Conservation (phyloP, 2,329 filamentous ascomycete genomes). For the Parascedosporium putredinis region DNA sequence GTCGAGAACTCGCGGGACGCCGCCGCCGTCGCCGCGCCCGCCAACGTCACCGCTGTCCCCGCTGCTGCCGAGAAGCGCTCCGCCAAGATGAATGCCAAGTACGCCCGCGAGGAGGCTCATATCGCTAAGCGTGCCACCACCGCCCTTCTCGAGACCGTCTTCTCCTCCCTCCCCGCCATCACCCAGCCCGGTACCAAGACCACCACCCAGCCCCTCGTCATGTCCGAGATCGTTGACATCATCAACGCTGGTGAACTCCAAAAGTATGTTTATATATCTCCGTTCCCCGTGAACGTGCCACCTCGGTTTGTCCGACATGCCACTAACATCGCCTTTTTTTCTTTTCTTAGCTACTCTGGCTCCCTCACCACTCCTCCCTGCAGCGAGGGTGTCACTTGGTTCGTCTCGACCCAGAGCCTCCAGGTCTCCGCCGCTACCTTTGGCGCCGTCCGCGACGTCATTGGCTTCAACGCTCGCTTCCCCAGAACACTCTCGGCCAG, state of each 20-base stretch:
- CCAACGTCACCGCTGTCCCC: neutral
- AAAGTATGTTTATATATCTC: constrained; percentile 20
- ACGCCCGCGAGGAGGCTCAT: constrained; percentile 14
- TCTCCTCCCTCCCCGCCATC: constrained; percentile 30
- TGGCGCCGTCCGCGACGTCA: constrained; percentile 38
- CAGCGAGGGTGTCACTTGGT: constrained; percentile 43
- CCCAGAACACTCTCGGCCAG: constrained; percentile 37
- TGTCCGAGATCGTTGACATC: constrained; percentile 30
- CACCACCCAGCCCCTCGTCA: constrained; percentile 29
- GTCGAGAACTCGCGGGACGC: constrained; percentile 18
- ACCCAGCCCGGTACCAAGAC: constrained; percentile 29
- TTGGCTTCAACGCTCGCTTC: constrained; percentile 46
- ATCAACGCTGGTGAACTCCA: constrained; percentile 28
- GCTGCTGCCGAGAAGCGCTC: constrained; percentile 6
- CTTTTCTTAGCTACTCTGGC: constrained; percentile 33
- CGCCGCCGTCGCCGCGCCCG: neutral
- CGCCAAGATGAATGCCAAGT: constrained; percentile 4
- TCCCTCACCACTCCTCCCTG: constrained; percentile 55
- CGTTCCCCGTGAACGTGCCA: too few relatives aligned
- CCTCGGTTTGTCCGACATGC: too few relatives aligned
- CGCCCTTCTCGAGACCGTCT: constrained; percentile 35
- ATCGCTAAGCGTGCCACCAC: constrained; percentile 29
- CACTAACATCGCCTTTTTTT: neutral
- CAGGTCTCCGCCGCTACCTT: constrained; percentile 37
- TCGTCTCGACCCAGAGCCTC: constrained; percentile 38